These are phyloP conservation scores for Malassezia nana DNA, from an alignment of 1,284 basidiomycete species.

Conservation along the genomic window DNA sequence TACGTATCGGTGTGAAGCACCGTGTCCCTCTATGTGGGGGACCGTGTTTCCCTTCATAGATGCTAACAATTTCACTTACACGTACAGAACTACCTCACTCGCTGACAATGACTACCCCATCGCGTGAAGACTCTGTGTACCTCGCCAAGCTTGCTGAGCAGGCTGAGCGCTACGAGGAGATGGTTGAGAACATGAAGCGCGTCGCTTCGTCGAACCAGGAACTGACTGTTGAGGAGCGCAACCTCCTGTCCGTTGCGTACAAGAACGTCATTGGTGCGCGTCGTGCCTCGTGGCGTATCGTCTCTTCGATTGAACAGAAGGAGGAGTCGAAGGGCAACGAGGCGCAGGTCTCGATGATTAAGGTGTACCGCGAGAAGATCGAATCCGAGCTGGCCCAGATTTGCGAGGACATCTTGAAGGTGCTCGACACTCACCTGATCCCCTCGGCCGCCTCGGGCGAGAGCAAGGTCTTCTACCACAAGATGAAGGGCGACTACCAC, in stretches of 20 bases:
- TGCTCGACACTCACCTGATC: conserved; percentile 97
- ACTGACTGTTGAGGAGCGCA: conserved; percentile 97
- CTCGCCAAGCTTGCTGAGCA: conserved; percentile 49
- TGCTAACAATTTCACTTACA: not conserved
- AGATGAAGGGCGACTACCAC: conserved; percentile 99
- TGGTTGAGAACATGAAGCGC: conserved; percentile 50
- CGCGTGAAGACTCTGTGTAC: conserved; percentile 48
- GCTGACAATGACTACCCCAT: conserved; percentile 34
- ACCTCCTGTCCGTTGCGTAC: conserved; percentile 96
- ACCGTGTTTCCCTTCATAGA: too few species aligned
- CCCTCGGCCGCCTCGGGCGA: conserved; percentile 95
- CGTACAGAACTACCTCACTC: not conserved
- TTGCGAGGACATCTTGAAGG: conserved; percentile 97
- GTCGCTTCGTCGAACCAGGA: conserved; percentile 52
- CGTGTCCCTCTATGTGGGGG: not conserved
- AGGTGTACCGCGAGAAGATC: conserved; percentile 90
- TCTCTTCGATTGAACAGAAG: conserved; percentile 99
- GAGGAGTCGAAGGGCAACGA: conserved; percentile 99
- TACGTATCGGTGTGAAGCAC: not conserved
- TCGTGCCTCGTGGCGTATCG: conserved; percentile 96
- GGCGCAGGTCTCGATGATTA: conserved; percentile 95
- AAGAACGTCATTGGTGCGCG: conserved; percentile 99
- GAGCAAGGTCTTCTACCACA: conserved; percentile 99
- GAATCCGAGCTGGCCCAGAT: conserved; percentile 96
- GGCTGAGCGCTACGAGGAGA: conserved; percentile 49